Percentiles rank a stretch among this genome's conserved stretches.
Evolutionary conservation across 139 green algal species (phyloP).

Genomic region (Zygnema circumcarinatum): DNA sequence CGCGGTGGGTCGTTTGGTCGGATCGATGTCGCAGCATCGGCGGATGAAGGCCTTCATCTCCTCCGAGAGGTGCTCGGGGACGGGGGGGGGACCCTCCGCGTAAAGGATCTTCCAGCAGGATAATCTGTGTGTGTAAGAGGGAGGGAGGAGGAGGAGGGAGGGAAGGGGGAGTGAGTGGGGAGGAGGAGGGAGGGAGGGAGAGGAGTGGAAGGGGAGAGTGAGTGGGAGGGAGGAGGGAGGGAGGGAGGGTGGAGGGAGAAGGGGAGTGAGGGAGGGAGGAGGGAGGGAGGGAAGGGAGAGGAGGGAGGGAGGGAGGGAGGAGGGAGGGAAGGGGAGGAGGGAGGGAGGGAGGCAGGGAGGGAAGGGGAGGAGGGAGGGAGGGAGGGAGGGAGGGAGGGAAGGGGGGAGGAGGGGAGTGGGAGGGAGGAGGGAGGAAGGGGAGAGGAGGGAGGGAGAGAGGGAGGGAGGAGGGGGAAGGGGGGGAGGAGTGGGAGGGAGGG

Average conservation of each 20-base stretch:
- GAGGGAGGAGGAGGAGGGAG: neutral
- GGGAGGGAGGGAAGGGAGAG: neutral
- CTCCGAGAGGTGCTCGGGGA: conserved; percentile 68
- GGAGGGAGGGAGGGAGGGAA: neutral
- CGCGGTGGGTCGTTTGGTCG: conserved; percentile 1
- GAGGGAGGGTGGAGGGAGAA: too few species aligned
- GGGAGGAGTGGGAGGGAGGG: too few species aligned
- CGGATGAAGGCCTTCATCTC: conserved; percentile 88
- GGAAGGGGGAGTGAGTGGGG: neutral
- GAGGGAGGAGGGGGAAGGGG: too few species aligned
- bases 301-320: neutral
- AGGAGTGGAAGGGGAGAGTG: neutral
- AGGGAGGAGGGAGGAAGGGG: too few species aligned
- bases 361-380: neutral
- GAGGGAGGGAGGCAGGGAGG: neutral
- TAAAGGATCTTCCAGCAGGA: conserved; percentile 88
- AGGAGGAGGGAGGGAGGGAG: neutral
- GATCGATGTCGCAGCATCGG: conserved; percentile 78
- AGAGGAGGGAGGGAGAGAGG: too few species aligned
- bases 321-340: neutral
- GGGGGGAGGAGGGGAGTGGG: too few species aligned
- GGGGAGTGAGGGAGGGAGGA: neutral
- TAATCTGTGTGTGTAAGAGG: neutral
- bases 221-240: too few species aligned
- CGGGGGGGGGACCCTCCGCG: conserved; percentile 74